Percentiles rank a stretch among this genome's conserved stretches.
Evolutionary conservation across 202 grass and related monocot species (phyloP).

Genomic region (Sporobolus alterniflorus): DNA sequence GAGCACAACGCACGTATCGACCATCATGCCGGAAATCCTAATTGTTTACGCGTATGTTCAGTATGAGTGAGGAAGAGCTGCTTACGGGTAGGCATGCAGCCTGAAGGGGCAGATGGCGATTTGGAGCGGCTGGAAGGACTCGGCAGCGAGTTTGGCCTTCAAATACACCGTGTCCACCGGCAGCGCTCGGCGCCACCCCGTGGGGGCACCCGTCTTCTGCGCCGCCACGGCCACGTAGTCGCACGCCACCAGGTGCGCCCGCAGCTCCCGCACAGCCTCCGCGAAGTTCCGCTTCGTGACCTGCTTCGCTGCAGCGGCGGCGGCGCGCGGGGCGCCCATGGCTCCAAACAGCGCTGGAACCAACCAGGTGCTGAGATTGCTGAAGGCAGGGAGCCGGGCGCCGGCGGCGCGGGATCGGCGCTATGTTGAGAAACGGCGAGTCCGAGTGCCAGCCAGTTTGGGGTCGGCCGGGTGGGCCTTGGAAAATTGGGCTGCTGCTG

Average conservation of each 20-base stretch:
- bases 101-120: slow-evolving; percentile 83
- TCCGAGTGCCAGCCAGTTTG: neutral
- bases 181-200: slow-evolving; percentile 60
- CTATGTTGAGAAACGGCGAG: neutral
- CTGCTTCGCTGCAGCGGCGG: slow-evolving; percentile 57
- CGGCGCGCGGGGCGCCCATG: slow-evolving; percentile 44
- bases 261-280: slow-evolving; percentile 53
- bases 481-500: neutral
- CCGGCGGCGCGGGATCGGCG: slow-evolving; percentile 16
- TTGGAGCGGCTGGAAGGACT: slow-evolving; percentile 86
- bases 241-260: slow-evolving; percentile 47
- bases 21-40: too few relatives aligned
- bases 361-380: neutral
- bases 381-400: neutral
- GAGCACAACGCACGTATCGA: too few relatives aligned
- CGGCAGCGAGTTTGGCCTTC: slow-evolving; percentile 79
- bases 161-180: slow-evolving; percentile 79
- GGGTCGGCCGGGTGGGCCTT: neutral
- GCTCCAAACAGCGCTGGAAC: neutral
- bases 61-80: neutral
- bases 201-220: slow-evolving; percentile 66
- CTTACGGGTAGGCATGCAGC: slow-evolving; percentile 68
- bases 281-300: slow-evolving; percentile 80
- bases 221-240: slow-evolving; percentile 75
- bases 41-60: too few relatives aligned